phyloP scores from a whole-genome alignment of 2,329 filamentous ascomycete genomes.

The Phialocephala sp. region DNA sequence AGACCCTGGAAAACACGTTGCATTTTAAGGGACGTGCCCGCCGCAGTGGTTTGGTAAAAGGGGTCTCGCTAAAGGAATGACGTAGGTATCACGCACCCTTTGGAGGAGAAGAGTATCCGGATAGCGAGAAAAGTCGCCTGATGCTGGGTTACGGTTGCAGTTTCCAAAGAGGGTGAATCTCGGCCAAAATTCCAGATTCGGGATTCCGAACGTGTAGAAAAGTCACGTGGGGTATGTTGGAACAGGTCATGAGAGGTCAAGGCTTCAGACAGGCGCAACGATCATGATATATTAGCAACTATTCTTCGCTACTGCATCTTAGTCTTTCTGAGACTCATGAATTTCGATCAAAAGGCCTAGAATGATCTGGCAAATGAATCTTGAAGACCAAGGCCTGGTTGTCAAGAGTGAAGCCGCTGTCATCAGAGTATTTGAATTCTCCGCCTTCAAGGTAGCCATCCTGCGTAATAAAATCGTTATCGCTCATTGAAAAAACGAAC shows the following conservation, averaged over 20 bases:
- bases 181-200: too few relatives aligned
- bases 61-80: constrained; percentile 2
- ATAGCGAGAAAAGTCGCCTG: neutral
- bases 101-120: neutral
- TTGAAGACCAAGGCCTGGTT: constrained; percentile 65
- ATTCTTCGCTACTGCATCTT: neutral
- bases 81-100: neutral
- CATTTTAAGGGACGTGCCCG: neutral
- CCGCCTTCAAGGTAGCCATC: constrained; percentile 63
- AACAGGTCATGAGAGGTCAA: neutral
- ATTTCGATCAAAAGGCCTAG: constrained; percentile 29
- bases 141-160: too few relatives aligned
- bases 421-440: constrained; percentile 58
- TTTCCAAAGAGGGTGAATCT: too few relatives aligned
- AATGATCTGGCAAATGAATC: constrained; percentile 36
- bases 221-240: too few relatives aligned
- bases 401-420: constrained; percentile 59
- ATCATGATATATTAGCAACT: neutral
- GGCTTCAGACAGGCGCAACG: neutral
- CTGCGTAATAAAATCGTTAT: constrained; percentile 79
- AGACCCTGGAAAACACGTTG: constrained; percentile 5
- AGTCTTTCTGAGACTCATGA: neutral
- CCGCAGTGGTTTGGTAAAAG: neutral
- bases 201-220: too few relatives aligned
- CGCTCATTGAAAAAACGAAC: constrained; percentile 70